phyloP scores from a whole-genome alignment of 148 eudicot species.

The Hydrangea macrophylla region DNA sequence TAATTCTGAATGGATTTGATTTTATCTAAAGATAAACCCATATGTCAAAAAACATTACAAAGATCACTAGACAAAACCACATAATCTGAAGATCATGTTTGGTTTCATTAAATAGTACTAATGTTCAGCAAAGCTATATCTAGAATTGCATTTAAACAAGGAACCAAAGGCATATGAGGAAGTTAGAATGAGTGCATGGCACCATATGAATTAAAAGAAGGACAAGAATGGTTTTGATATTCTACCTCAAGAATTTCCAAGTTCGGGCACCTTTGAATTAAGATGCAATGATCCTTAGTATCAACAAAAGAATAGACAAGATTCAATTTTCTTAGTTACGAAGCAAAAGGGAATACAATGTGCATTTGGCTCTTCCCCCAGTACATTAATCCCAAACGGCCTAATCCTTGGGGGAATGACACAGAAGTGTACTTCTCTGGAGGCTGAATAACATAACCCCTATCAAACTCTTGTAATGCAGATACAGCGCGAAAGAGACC shows the following conservation, averaged over 20 bases:
- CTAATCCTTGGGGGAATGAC: conserved; percentile 50
- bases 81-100: not conserved
- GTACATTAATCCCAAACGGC: conserved; percentile 58
- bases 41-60: not conserved
- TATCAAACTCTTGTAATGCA: conserved; percentile 68
- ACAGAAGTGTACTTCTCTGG: conserved; percentile 40
- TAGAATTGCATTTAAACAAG: not conserved
- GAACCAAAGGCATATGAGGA: not conserved
- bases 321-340: conserved; percentile 59
- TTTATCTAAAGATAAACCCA: not conserved
- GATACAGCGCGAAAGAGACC: conserved; percentile 48
- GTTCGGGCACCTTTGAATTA: conserved; percentile 72
- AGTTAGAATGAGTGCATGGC: not conserved
- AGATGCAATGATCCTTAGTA: conserved; percentile 58
- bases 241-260: conserved; percentile 88
- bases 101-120: not conserved
- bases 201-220: not conserved
- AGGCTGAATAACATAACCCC: conserved; percentile 57
- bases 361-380: conserved; percentile 55
- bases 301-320: conserved; percentile 66
- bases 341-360: conserved; percentile 56
- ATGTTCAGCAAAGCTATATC: not conserved
- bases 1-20: not conserved
- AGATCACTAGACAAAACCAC: not conserved
- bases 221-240: not conserved